Percentiles rank a stretch among this genome's conserved stretches.
phyloP scores from a whole-genome alignment of 225 moss, liverwort and hornwort genomes.

The Lunularia cruciata region DNA sequence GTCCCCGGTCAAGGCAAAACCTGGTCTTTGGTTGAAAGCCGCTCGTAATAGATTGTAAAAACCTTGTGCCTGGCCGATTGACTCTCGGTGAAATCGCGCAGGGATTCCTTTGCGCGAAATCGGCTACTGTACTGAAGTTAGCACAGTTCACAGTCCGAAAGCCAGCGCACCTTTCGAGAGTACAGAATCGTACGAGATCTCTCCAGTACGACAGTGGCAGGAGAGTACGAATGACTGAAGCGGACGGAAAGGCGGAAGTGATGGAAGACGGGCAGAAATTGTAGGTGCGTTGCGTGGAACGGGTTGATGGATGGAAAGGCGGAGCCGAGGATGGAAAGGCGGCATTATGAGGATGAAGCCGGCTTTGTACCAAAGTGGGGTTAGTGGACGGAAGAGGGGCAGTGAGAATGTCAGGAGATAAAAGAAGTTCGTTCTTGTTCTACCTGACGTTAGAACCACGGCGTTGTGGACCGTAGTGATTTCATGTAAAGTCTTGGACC shows the following conservation, averaged over 20 bases:
- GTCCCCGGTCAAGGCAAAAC: no score
- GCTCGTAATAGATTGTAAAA: no score
- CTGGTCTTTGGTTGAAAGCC: no score
- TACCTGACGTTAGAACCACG: background rate
- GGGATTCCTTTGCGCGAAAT: no score
- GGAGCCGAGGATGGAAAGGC: background rate
- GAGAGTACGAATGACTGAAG: background rate
- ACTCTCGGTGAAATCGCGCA: no score
- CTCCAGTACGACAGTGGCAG: background rate
- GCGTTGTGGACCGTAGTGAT: background rate
- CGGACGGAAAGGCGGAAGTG: background rate
- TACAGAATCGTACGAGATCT: no score
- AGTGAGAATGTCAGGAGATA: conserved; percentile 3
- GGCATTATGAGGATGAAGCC: background rate
- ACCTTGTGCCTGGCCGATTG: no score
- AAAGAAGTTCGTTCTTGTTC: no score
- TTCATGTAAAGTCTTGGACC: no score
- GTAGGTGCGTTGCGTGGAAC: background rate
- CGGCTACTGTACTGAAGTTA: no score
- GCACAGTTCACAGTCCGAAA: no score
- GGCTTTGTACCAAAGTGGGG: conserved; percentile 3
- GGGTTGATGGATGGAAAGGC: background rate
- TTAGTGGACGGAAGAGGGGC: background rate
- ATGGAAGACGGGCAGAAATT: background rate
- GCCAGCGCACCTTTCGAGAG: no score